phyloP scores from a whole-genome alignment of 2,329 filamentous ascomycete genomes.

The Colletotrichum lentis region DNA sequence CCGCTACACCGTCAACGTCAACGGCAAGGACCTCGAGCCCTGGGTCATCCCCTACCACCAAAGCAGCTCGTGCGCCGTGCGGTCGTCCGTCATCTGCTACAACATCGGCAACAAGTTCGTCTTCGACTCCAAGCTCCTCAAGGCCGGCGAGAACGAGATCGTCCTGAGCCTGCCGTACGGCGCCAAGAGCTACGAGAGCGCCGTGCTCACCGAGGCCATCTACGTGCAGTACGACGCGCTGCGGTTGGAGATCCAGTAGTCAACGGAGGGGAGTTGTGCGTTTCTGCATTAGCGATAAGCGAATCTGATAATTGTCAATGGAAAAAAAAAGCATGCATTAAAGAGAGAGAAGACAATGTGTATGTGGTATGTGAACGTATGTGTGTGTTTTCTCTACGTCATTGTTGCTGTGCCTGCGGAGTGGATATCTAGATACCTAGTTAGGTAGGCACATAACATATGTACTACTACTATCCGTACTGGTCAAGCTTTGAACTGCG shows the following conservation, averaged over 20 bases:
- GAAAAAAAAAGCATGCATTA: not conserved
- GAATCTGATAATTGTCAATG: conserved; percentile 5
- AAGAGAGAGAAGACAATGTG: not conserved
- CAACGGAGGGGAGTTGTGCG: not conserved
- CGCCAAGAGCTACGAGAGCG: conserved; percentile 64
- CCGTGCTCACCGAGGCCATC: conserved; percentile 58
- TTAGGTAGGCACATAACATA: too few species aligned
- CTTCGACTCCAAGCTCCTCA: conserved; percentile 58
- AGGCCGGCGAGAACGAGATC: conserved; percentile 59
- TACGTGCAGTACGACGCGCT: conserved; percentile 72
- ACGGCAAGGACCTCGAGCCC: conserved; percentile 51
- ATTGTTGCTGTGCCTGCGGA: too few species aligned
- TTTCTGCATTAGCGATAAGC: not conserved
- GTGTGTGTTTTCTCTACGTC: not conserved
- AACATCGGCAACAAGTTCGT: conserved; percentile 64
- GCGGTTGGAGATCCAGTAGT: conserved; percentile 60
- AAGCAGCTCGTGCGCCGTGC: conserved; percentile 64
- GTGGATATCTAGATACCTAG: too few species aligned
- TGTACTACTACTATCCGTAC: too few species aligned
- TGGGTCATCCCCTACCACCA: conserved; percentile 67
- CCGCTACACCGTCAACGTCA: conserved; percentile 51
- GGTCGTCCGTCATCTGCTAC: conserved; percentile 67
- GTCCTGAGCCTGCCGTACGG: conserved; percentile 64
- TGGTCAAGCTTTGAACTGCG: not conserved
- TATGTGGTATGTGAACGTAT: not conserved